phyloP scores from a whole-genome alignment of 1,139 yeast species.

The Geotrichum restrictum region DNA sequence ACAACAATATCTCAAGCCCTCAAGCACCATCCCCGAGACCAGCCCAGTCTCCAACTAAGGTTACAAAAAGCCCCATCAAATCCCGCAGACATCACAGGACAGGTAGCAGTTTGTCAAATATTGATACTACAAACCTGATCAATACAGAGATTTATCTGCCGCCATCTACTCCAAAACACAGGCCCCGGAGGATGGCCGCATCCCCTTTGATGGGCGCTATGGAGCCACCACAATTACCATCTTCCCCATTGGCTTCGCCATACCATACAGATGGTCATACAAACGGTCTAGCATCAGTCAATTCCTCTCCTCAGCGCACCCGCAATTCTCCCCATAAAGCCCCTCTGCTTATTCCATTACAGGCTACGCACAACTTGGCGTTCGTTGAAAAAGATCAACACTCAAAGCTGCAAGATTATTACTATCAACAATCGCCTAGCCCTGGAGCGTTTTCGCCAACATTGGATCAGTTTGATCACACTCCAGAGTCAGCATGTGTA shows the following conservation, averaged over 20 bases:
- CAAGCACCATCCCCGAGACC: conserved; percentile 5
- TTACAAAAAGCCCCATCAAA: conserved; percentile 18
- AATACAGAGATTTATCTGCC: conserved; percentile 21
- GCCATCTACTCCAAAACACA: conserved; percentile 21
- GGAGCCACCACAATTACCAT: conserved; percentile 10
- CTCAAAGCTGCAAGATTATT: conserved; percentile 22
- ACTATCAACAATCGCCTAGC: conserved; percentile 27
- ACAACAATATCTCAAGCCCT: conserved; percentile 5
- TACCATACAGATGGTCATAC: conserved; percentile 5
- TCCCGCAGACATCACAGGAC: conserved; percentile 11
- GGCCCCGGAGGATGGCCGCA: conserved; percentile 10
- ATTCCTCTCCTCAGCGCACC: conserved; percentile 12
- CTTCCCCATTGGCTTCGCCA: conserved; percentile 20
- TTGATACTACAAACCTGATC: conserved; percentile 17
- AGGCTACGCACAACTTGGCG: neutral
- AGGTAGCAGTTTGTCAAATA: conserved; percentile 16
- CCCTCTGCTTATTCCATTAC: conserved; percentile 16
- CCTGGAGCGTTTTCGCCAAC: conserved; percentile 27
- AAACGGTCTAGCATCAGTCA: conserved; percentile 13
- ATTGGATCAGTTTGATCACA: conserved; percentile 24
- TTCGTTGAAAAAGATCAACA: conserved; percentile 6
- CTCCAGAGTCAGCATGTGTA: conserved; percentile 28
- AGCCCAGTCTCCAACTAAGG: conserved; percentile 17
- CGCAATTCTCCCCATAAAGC: neutral
- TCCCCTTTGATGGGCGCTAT: conserved; percentile 19